Evolutionary conservation across 805 yeast species (phyloP).

Genomic region (Saccharomyces mikatae): DNA sequence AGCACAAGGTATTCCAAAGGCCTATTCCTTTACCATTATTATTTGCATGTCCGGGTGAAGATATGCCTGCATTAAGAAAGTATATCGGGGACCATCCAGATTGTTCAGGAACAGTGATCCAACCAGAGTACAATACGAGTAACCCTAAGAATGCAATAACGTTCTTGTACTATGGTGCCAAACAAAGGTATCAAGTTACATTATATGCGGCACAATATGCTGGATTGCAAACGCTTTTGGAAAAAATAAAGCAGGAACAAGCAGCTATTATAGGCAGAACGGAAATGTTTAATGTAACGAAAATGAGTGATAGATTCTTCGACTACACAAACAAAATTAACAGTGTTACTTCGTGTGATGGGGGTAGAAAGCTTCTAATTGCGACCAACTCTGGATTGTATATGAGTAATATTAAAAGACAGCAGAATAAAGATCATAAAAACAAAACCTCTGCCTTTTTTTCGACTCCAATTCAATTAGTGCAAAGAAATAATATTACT

Average conservation of each 20-base stretch:
- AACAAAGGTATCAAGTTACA: constrained; percentile 35
- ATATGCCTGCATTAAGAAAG: constrained; percentile 55
- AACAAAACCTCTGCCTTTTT: constrained; percentile 44
- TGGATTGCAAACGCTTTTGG: constrained; percentile 72
- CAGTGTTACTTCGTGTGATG: constrained; percentile 90
- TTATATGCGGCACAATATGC: constrained; percentile 37
- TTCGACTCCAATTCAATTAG: constrained; percentile 66
- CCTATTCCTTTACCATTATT: constrained; percentile 77
- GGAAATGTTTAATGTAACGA: constrained; percentile 71
- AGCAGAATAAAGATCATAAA: constrained; percentile 23
- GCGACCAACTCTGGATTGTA: constrained; percentile 92
- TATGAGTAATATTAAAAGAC: constrained; percentile 54
- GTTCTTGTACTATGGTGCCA: constrained; percentile 31
- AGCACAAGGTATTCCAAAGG: constrained; percentile 80
- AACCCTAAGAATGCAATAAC: constrained; percentile 30
- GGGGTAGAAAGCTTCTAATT: constrained; percentile 81
- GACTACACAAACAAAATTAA: constrained; percentile 69
- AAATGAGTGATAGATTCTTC: constrained; percentile 68
- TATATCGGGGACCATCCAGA: constrained; percentile 28
- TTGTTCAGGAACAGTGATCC: constrained; percentile 25
- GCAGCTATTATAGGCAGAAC: constrained; percentile 58
- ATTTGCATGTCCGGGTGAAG: constrained; percentile 70
- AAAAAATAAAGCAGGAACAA: constrained; percentile 75
- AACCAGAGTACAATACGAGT: constrained; percentile 14
- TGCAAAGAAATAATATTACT: constrained; percentile 67